Percentiles rank a stretch among this genome's conserved stretches.
Conservation (phyloP, 2,329 filamentous ascomycete species). For the Penicillium sp. region DNA sequence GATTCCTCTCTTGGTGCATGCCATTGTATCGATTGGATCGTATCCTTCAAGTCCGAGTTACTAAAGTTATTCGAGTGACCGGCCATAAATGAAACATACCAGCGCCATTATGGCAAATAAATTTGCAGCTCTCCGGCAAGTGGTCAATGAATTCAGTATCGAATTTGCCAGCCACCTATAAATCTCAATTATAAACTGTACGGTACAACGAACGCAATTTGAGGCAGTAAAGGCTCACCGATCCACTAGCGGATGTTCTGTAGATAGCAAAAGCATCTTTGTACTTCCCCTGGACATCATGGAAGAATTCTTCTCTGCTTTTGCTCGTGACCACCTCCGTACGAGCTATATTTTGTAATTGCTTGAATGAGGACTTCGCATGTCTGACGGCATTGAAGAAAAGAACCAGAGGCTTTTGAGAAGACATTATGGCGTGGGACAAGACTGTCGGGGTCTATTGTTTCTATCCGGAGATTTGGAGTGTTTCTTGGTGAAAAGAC, state of each 20-base stretch:
- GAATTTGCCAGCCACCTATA: not conserved
- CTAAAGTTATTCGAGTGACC: not conserved
- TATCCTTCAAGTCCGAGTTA: not conserved
- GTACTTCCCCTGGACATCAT: not conserved
- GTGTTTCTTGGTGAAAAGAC: no score
- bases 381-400: constrained; percentile 4
- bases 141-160: not conserved
- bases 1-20: constrained; percentile 68
- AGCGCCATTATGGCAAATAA: not conserved
- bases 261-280: constrained; percentile 3
- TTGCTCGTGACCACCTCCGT: constrained; percentile 2
- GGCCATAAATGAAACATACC: not conserved
- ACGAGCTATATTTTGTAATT: constrained; percentile 1
- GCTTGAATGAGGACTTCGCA: not conserved
- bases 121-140: not conserved
- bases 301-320: constrained; percentile 4
- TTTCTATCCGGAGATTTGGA: no score
- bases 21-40: constrained; percentile 28
- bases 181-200: not conserved
- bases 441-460: no score
- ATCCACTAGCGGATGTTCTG: constrained; percentile 4
- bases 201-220: no score
- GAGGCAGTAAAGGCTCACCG: no score
- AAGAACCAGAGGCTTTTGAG: not conserved
- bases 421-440: no score